A percentile compares a stretch with the other conserved stretches of the same genome.
Evolutionary conservation across 768 basidiomycete species (phyloP).

Genomic region (Pleurotus salmoneostramineus): DNA sequence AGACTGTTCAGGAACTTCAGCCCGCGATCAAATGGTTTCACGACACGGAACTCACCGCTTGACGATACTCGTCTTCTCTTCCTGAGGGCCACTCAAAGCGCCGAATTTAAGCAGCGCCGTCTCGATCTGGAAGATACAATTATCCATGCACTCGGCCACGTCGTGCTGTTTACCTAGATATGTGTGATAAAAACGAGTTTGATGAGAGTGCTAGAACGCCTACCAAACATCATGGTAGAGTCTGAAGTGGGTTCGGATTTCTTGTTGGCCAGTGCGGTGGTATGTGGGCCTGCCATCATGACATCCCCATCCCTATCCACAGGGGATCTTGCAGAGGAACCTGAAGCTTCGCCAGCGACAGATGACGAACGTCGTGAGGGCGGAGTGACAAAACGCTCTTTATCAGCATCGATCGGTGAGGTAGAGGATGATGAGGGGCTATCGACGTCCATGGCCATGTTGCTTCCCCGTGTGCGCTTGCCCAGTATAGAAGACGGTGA

Average conservation of each 20-base stretch:
- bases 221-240: slow-evolving; percentile 90
- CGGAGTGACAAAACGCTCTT: slow-evolving; percentile 29
- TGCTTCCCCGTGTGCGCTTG: slow-evolving; percentile 57
- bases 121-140: slow-evolving; percentile 98
- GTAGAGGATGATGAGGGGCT: slow-evolving; percentile 18
- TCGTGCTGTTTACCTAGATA: slow-evolving; percentile 88
- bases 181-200: slow-evolving; percentile 4
- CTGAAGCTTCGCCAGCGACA: slow-evolving; percentile 17
- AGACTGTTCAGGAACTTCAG: slow-evolving; percentile 25
- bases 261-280: slow-evolving; percentile 14
- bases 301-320: slow-evolving; percentile 28
- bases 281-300: slow-evolving; percentile 23
- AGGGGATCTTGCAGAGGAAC: slow-evolving; percentile 25
- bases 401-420: slow-evolving; percentile 29
- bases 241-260: slow-evolving; percentile 62
- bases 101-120: slow-evolving; percentile 81
- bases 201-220: slow-evolving; percentile 15
- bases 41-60: slow-evolving; percentile 53
- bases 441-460: slow-evolving; percentile 58
- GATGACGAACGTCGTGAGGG: slow-evolving; percentile 21
- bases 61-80: slow-evolving; percentile 71
- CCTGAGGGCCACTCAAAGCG: slow-evolving; percentile 36
- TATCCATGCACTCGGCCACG: slow-evolving; percentile 98
- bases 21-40: not conserved
- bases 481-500: slow-evolving; percentile 59